Conservation (phyloP, 1,284 basidiomycete species). For the Ustilago vetiveriae region DNA sequence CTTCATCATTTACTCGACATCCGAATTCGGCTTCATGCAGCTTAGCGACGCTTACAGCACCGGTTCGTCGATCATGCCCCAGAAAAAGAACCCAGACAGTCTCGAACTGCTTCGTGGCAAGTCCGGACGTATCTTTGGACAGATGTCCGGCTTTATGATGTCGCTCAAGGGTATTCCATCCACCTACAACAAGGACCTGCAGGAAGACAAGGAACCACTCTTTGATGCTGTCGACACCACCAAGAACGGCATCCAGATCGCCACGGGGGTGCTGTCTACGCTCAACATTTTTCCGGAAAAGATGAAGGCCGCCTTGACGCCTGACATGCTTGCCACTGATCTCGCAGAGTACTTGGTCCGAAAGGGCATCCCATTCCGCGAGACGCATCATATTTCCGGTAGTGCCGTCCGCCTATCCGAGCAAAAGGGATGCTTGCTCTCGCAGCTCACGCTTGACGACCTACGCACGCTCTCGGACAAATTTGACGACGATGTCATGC, state of each 20-base stretch:
- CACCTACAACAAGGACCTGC: slow-evolving; percentile 98
- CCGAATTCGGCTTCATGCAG: slow-evolving; percentile 93
- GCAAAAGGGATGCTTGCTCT: slow-evolving; percentile 79
- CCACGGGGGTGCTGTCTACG: slow-evolving; percentile 92
- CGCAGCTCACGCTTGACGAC: slow-evolving; percentile 81
- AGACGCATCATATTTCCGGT: slow-evolving; percentile 97
- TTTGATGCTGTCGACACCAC: slow-evolving; percentile 93
- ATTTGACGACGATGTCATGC: slow-evolving; percentile 81
- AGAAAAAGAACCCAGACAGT: slow-evolving; percentile 99
- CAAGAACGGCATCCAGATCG: slow-evolving; percentile 87
- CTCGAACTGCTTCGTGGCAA: slow-evolving; percentile 94
- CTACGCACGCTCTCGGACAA: slow-evolving; percentile 79
- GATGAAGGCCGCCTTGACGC: slow-evolving; percentile 89
- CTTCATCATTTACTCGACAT: slow-evolving; percentile 93
- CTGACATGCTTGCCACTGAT: slow-evolving; percentile 97
- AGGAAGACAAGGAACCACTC: slow-evolving; percentile 97
- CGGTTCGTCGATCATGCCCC: slow-evolving; percentile 98
- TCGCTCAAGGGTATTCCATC: slow-evolving; percentile 95
- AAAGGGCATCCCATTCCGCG: slow-evolving; percentile 94
- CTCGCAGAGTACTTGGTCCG: slow-evolving; percentile 96
- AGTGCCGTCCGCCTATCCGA: slow-evolving; percentile 94
- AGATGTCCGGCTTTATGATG: slow-evolving; percentile 98
- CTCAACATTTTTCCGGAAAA: slow-evolving; percentile 82
- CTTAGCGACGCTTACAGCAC: slow-evolving; percentile 97
- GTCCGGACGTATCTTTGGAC: slow-evolving; percentile 90